These are phyloP conservation scores for Thermothielavioides terrestris DNA, from an alignment of 495 filamentous ascomycete species.

Conservation along the genomic window DNA sequence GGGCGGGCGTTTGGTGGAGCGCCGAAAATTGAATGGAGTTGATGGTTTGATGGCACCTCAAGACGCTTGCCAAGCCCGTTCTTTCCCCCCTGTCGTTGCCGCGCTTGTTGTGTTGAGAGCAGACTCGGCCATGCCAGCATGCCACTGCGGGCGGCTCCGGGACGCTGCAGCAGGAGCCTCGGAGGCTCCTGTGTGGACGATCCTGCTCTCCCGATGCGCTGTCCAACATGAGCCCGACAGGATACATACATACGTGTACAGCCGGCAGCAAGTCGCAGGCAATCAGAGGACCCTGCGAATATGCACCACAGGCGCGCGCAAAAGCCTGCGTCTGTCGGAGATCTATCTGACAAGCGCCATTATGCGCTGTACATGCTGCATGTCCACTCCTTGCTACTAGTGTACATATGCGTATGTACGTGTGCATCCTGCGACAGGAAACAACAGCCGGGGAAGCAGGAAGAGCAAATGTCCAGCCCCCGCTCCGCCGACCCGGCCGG, in stretches of 20 bases:
- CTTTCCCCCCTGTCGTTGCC: slow-evolving; percentile 13
- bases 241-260: not conserved
- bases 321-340: not conserved
- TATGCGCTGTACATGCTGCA: not conserved
- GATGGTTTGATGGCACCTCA: not conserved
- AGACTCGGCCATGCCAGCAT: slow-evolving; percentile 3
- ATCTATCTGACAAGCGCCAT: slow-evolving; percentile 2
- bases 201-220: slow-evolving; percentile 17
- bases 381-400: too few species aligned
- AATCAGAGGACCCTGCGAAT: not conserved
- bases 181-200: slow-evolving; percentile 9
- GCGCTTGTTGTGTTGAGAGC: slow-evolving; percentile 21
- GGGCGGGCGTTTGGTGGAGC: not conserved
- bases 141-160: slow-evolving; percentile 18
- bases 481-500: not conserved
- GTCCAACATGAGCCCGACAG: slow-evolving; percentile 18
- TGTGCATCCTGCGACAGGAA: not conserved
- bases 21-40: not conserved
- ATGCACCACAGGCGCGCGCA: slow-evolving; percentile 5
- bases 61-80: slow-evolving; percentile 8
- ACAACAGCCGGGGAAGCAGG: slow-evolving; percentile 1
- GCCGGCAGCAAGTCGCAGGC: not conserved
- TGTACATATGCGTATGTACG: too few species aligned
- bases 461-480: not conserved
- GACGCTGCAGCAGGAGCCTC: slow-evolving; percentile 11